phyloP scores from a whole-genome alignment of 2,329 filamentous ascomycete genomes.

The Aspergillaceae sp. region DNA sequence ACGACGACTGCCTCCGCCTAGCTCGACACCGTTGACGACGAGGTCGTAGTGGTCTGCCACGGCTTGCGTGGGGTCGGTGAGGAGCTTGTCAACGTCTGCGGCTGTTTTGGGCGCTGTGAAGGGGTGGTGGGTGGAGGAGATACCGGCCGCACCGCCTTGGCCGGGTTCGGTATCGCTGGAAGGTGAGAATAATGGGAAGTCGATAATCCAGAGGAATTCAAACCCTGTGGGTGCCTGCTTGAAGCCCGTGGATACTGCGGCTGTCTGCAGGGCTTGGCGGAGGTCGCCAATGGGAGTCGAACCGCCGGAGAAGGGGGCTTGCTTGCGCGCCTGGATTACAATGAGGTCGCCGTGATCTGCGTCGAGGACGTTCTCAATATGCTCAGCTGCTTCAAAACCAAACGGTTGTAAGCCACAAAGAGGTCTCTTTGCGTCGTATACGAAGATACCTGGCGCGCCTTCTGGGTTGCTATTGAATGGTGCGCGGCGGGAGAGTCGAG shows the following conservation, averaged over 20 bases:
- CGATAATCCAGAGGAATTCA: slow-evolving; percentile 73
- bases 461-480: slow-evolving; percentile 59
- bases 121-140: slow-evolving; percentile 85
- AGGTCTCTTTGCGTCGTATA: slow-evolving; percentile 65
- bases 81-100: slow-evolving; percentile 65
- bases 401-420: slow-evolving; percentile 68
- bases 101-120: slow-evolving; percentile 78
- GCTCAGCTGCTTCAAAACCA: slow-evolving; percentile 61
- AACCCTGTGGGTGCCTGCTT: slow-evolving; percentile 46
- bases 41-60: slow-evolving; percentile 90
- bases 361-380: slow-evolving; percentile 44
- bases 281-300: slow-evolving; percentile 66
- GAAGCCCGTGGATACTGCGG: slow-evolving; percentile 56
- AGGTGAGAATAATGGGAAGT: slow-evolving; percentile 89
- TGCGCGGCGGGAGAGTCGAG: slow-evolving; percentile 55
- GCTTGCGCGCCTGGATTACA: slow-evolving; percentile 67
- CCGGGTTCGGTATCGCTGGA: slow-evolving; percentile 58
- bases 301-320: slow-evolving; percentile 58
- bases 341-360: slow-evolving; percentile 68
- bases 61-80: slow-evolving; percentile 61
- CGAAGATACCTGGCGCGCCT: slow-evolving; percentile 71
- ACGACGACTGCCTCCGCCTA: slow-evolving; percentile 85
- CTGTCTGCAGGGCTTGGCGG: slow-evolving; percentile 60
- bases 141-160: slow-evolving; percentile 71
- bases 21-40: slow-evolving; percentile 87